These are phyloP conservation scores for Schrenkiella parvula DNA, from an alignment of 345 rosid species.

Conservation along the genomic window DNA sequence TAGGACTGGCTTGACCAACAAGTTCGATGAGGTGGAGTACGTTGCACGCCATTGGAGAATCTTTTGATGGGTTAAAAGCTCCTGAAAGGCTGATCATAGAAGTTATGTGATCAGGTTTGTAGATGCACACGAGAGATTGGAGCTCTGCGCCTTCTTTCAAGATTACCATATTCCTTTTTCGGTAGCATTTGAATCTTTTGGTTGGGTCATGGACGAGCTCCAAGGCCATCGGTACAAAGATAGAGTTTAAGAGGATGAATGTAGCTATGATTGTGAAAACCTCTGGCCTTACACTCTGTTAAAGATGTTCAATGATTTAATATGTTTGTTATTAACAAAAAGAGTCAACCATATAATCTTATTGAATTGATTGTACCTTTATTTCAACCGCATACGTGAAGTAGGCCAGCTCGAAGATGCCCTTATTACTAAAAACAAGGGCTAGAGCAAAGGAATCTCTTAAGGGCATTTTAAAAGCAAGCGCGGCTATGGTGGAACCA, in stretches of 20 bases:
- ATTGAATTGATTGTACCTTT: constrained; percentile 15
- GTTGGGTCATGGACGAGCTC: constrained; percentile 45
- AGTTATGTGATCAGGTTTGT: constrained; percentile 39
- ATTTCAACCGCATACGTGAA: constrained; percentile 14
- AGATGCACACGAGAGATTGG: constrained; percentile 44
- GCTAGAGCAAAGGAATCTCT: constrained; percentile 46
- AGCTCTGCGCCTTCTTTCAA: constrained; percentile 34
- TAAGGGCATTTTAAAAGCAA: constrained; percentile 37
- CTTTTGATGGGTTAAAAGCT: constrained; percentile 26
- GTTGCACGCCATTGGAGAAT: constrained; percentile 35
- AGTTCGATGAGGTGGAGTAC: constrained; percentile 51
- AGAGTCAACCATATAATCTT: neutral
- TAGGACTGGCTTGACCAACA: constrained; percentile 44
- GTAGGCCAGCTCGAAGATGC: constrained; percentile 40
- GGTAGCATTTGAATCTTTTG: constrained; percentile 42
- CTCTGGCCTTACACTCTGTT: constrained; percentile 16
- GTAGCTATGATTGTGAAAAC: constrained; percentile 25
- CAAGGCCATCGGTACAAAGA: constrained; percentile 42
- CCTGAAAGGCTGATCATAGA: constrained; percentile 29
- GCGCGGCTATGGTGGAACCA: constrained; percentile 28
- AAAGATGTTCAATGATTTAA: neutral
- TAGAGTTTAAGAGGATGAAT: constrained; percentile 13
- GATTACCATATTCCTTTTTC: constrained; percentile 33
- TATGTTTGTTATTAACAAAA: neutral
- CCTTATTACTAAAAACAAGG: constrained; percentile 39